phyloP scores from a whole-genome alignment of 768 basidiomycete genomes.

The Filobasidium wieringae region DNA sequence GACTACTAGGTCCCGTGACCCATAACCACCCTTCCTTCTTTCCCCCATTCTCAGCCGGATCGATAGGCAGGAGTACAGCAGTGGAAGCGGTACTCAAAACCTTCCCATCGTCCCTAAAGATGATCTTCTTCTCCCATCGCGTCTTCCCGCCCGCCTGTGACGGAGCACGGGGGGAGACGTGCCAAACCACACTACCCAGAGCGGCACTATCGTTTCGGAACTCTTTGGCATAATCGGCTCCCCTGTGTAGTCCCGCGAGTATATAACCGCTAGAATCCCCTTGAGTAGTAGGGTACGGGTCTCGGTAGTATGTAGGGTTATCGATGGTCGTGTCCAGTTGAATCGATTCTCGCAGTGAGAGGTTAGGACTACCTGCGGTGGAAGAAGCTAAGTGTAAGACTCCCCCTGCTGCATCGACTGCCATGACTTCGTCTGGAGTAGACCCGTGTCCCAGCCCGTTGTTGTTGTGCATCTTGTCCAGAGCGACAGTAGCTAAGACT shows the following conservation, averaged over 20 bases:
- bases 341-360: not conserved
- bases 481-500: conserved; percentile 10
- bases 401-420: conserved; percentile 18
- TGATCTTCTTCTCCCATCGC: conserved; percentile 5
- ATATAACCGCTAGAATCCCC: conserved; percentile 1
- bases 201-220: not conserved
- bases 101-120: conserved; percentile 20
- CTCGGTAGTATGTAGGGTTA: conserved; percentile 20
- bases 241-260: conserved; percentile 5
- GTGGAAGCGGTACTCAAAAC: conserved; percentile 13
- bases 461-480: conserved; percentile 17
- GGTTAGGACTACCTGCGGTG: not conserved
- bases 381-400: conserved; percentile 1
- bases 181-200: conserved; percentile 6
- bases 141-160: not conserved
- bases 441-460: conserved; percentile 19
- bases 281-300: conserved; percentile 6
- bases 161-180: not conserved
- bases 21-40: conserved; percentile 17
- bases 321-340: conserved; percentile 16
- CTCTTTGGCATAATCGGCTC: conserved; percentile 1
- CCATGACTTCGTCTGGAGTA: conserved; percentile 5
- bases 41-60: not conserved
- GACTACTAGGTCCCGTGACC: conserved; percentile 12
- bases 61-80: conserved; percentile 15